Percentiles rank a stretch among this genome's conserved stretches.
phyloP scores from a whole-genome alignment of 2,329 filamentous ascomycete species.

The Claviceps paspali region DNA sequence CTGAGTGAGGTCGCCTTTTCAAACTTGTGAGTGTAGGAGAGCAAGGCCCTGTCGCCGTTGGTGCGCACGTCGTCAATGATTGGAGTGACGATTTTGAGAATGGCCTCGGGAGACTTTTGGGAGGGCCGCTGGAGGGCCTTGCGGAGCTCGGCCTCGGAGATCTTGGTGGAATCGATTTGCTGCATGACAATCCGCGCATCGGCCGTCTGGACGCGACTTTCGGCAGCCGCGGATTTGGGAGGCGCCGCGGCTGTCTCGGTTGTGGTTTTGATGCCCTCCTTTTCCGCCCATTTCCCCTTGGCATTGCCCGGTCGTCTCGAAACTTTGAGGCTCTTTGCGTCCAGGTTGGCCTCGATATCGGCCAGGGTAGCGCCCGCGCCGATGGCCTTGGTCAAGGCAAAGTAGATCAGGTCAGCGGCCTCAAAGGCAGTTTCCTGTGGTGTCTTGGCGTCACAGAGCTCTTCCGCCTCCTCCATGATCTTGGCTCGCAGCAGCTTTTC shows the following conservation, averaged over 20 bases:
- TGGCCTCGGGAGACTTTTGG: constrained; percentile 86
- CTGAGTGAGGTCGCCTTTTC: constrained; percentile 87
- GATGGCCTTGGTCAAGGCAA: constrained; percentile 80
- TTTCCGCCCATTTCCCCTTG: constrained; percentile 82
- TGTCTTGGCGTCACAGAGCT: constrained; percentile 74
- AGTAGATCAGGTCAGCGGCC: constrained; percentile 90
- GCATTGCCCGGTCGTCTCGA: constrained; percentile 87
- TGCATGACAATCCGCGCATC: constrained; percentile 63
- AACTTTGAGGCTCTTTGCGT: constrained; percentile 89
- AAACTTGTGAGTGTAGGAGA: constrained; percentile 94
- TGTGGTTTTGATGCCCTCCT: constrained; percentile 46
- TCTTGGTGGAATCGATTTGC: constrained; percentile 54
- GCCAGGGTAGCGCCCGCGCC: constrained; percentile 70
- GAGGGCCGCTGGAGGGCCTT: constrained; percentile 75
- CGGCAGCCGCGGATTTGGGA: constrained; percentile 17
- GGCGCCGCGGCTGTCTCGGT: constrained; percentile 21
- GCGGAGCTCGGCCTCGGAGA: constrained; percentile 48
- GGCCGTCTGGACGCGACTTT: constrained; percentile 21
- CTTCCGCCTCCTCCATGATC: constrained; percentile 96
- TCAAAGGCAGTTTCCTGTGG: constrained; percentile 83
- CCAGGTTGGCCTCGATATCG: constrained; percentile 83
- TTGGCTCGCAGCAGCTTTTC: constrained; percentile 81
- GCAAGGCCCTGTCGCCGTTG: constrained; percentile 72
- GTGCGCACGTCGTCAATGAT: constrained; percentile 80
- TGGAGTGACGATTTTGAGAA: constrained; percentile 77